A percentile compares a stretch with the other conserved stretches of the same genome.
These are phyloP conservation scores for Tylopilus sp. DNA, from an alignment of 768 basidiomycete genomes.

Conservation along the genomic window DNA sequence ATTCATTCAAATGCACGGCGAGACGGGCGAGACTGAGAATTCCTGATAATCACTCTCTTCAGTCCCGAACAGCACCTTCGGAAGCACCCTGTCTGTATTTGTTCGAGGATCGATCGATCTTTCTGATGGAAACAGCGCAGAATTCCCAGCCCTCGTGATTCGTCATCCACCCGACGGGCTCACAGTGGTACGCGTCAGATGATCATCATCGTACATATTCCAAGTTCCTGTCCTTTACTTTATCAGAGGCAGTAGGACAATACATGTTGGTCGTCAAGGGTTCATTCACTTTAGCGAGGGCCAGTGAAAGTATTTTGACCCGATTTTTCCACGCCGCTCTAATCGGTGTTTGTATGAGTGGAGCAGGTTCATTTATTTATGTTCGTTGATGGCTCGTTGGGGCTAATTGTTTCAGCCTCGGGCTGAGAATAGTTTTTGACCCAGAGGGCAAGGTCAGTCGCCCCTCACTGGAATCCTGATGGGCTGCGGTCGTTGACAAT, in stretches of 20 bases:
- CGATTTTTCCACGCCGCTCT: neutral
- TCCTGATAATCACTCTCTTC: conserved; percentile 2
- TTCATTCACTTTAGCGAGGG: neutral
- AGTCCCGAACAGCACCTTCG: conserved; percentile 9
- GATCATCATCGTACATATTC: neutral
- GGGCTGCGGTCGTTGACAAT: neutral
- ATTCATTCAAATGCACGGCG: neutral
- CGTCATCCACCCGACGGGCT: conserved; percentile 7
- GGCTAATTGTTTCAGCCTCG: conserved; percentile 4
- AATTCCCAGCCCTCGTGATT: conserved; percentile 4
- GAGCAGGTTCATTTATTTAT: neutral
- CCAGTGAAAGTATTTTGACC: too few relatives aligned
- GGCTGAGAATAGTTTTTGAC: neutral
- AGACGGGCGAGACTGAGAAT: neutral
- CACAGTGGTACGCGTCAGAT: neutral
- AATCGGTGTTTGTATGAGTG: neutral
- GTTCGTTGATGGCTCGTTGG: neutral
- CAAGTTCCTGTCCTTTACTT: neutral
- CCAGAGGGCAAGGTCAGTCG: neutral
- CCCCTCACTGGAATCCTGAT: neutral
- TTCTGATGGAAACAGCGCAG: conserved; percentile 31
- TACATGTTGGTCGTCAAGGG: neutral
- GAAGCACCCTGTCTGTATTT: conserved; percentile 12
- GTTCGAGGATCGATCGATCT: conserved; percentile 25
- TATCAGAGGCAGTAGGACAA: neutral